phyloP scores from a whole-genome alignment of 1,139 yeast genomes.

The Sugiyamaella grinbergsii region DNA sequence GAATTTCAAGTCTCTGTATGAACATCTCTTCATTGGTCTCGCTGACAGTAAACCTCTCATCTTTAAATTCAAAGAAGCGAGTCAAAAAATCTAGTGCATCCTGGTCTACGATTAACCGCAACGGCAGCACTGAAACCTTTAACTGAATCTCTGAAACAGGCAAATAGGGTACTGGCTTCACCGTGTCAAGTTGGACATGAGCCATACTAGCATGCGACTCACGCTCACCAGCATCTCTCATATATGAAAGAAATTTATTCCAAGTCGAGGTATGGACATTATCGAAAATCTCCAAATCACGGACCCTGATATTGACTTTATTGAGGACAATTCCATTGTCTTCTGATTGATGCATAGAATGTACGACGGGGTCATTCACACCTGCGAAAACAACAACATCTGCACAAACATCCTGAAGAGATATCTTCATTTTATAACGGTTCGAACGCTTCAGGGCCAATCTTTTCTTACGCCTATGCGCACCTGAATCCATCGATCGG shows the following conservation, averaged over 20 bases:
- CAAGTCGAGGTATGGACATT: constrained; percentile 87
- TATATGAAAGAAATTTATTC: constrained; percentile 78
- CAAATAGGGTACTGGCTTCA: constrained; percentile 64
- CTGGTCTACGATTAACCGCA: constrained; percentile 86
- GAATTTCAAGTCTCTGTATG: constrained; percentile 67
- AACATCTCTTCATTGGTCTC: constrained; percentile 61
- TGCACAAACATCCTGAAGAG: constrained; percentile 55
- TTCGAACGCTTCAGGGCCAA: constrained; percentile 66
- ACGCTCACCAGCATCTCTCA: constrained; percentile 67
- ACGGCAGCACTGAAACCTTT: constrained; percentile 62
- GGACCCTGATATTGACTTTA: constrained; percentile 46
- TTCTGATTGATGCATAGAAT: constrained; percentile 4
- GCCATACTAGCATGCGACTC: constrained; percentile 73
- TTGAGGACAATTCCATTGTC: constrained; percentile 13
- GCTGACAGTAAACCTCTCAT: constrained; percentile 55
- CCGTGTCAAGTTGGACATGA: constrained; percentile 54
- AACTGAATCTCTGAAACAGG: constrained; percentile 72
- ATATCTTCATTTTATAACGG: constrained; percentile 61
- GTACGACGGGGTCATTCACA: constrained; percentile 38
- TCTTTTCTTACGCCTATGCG: constrained; percentile 13
- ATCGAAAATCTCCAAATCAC: constrained; percentile 67
- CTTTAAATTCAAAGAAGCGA: constrained; percentile 80
- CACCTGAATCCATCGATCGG: constrained; percentile 6
- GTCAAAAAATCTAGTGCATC: constrained; percentile 84
- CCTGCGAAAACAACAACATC: constrained; percentile 52